Evolutionary conservation across 2,329 filamentous ascomycete species (phyloP).

Genomic region (Aspergillus latus): DNA sequence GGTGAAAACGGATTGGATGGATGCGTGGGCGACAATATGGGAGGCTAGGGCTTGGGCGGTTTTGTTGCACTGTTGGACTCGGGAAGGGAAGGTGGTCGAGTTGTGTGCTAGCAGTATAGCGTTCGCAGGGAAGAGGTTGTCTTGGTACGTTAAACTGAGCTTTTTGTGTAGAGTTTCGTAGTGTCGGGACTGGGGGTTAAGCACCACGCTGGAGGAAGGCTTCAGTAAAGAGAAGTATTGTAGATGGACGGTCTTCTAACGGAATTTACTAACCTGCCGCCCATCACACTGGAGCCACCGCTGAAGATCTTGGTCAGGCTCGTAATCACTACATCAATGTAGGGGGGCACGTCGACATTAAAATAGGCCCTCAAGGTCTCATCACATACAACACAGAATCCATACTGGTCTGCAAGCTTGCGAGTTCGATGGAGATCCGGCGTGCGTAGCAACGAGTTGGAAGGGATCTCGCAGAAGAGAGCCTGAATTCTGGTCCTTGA

Average conservation of each 20-base stretch:
- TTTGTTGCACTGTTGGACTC: not conserved
- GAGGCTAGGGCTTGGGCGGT: not conserved
- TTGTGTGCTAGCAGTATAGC: not conserved
- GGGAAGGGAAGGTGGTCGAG: not conserved
- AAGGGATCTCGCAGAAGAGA: slow-evolving; percentile 7
- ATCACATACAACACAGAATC: slow-evolving; percentile 7
- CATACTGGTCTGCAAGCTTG: not conserved
- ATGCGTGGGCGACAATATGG: not conserved
- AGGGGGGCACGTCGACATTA: slow-evolving; percentile 4
- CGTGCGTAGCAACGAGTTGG: not conserved
- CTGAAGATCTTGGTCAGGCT: slow-evolving; percentile 10
- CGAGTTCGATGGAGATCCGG: slow-evolving; percentile 1
- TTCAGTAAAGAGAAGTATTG: not conserved
- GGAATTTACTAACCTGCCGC: not conserved
- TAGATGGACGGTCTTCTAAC: too few relatives aligned
- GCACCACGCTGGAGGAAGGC: not conserved
- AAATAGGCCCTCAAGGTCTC: not conserved
- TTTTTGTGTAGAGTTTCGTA: not conserved
- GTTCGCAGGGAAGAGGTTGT: not conserved
- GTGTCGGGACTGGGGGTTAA: not conserved
- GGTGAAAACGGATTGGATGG: not conserved
- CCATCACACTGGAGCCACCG: slow-evolving; percentile 5
- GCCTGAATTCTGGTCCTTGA: not conserved
- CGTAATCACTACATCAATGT: slow-evolving; percentile 1
- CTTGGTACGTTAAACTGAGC: not conserved